Conservation (phyloP, 73 alveolate genomes). For the Paramecium caudatum region DNA sequence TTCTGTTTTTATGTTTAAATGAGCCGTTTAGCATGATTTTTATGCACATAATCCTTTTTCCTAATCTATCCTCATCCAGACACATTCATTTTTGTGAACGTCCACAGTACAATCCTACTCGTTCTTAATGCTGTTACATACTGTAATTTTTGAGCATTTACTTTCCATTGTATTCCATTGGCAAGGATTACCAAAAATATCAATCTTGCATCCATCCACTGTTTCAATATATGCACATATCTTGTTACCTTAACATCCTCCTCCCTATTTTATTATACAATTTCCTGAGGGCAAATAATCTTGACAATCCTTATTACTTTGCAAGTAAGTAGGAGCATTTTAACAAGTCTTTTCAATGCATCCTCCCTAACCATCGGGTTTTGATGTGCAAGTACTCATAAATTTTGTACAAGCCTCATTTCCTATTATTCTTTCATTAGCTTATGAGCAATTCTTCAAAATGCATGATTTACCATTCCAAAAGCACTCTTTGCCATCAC, state of each 20-base stretch:
- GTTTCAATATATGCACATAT: not conserved
- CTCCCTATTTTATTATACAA: constrained; percentile 24
- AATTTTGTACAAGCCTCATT: not conserved
- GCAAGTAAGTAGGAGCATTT: not conserved
- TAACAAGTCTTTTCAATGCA: constrained; percentile 32
- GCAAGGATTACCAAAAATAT: not conserved
- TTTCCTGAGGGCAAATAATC: not conserved
- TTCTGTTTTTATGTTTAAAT: not conserved
- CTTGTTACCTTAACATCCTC: not conserved
- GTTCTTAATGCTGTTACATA: not conserved
- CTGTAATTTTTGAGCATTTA: not conserved
- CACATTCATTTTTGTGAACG: not conserved
- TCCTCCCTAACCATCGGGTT: not conserved
- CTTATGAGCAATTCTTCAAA: not conserved
- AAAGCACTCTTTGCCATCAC: not conserved
- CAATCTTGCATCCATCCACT: not conserved
- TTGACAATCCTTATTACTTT: not conserved
- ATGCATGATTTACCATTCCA: not conserved
- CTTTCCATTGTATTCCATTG: not conserved
- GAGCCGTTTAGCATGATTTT: constrained; percentile 42
- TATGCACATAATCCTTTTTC: too few species aligned
- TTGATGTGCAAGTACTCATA: not conserved
- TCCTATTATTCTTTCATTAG: not conserved
- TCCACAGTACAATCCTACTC: not conserved
- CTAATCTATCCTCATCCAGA: not conserved